These are phyloP conservation scores for Calonectria leucothoes DNA, from an alignment of 2,329 filamentous ascomycete genomes.

Conservation along the genomic window DNA sequence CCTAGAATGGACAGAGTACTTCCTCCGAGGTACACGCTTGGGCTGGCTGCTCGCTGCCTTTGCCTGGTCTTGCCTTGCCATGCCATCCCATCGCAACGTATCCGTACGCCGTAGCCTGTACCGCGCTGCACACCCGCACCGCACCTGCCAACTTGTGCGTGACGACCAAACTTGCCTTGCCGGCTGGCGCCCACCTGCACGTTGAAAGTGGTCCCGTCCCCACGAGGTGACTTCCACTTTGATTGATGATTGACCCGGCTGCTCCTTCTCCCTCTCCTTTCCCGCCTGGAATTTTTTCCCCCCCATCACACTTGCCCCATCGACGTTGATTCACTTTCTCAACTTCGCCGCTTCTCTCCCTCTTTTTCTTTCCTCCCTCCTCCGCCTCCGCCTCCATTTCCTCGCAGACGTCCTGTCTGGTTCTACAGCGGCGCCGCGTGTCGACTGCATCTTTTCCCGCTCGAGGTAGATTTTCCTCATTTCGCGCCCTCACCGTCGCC, in stretches of 20 bases:
- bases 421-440: constrained; percentile 35
- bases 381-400: constrained; percentile 27
- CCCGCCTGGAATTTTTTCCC: constrained; percentile 42
- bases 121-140: background rate
- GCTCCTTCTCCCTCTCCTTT: constrained; percentile 40
- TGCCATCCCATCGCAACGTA: background rate
- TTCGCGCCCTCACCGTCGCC: constrained; percentile 35
- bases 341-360: constrained; percentile 30
- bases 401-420: constrained; percentile 35
- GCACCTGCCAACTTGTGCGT: constrained; percentile 38
- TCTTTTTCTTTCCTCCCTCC: constrained; percentile 26
- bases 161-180: constrained; percentile 26
- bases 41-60: constrained; percentile 1
- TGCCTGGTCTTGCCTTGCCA: background rate
- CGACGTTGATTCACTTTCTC: constrained; percentile 40
- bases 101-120: background rate
- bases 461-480: constrained; percentile 30
- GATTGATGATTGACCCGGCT: constrained; percentile 39
- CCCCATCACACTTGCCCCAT: constrained; percentile 38
- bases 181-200: constrained; percentile 36
- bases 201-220: constrained; percentile 31
- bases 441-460: constrained; percentile 34
- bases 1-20: constrained; percentile 23
- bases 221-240: constrained; percentile 41
- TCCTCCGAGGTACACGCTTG: constrained; percentile 10